These are phyloP conservation scores for Fraxinus dipetala DNA, from an alignment of 305 asterid species.

Conservation along the genomic window DNA sequence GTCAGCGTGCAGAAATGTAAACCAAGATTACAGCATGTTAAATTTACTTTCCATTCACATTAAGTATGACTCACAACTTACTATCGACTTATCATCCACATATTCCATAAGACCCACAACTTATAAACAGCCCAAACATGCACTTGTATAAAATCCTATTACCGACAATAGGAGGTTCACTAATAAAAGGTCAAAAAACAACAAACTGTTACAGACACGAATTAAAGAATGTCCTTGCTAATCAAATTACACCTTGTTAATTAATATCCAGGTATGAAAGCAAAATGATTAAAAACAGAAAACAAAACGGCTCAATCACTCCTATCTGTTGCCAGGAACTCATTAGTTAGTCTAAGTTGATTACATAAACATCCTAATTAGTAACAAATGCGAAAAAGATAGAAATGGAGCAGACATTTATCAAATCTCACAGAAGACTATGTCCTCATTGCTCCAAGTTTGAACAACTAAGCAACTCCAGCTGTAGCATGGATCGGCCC, in stretches of 20 bases:
- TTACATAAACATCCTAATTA: conserved; percentile 47
- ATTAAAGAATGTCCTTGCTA: conserved; percentile 60
- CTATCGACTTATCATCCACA: too few relatives aligned
- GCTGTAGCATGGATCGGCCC: conserved; percentile 55
- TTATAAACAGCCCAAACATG: too few relatives aligned
- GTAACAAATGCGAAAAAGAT: conserved; percentile 19
- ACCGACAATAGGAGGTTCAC: neutral
- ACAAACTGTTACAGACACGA: conserved; percentile 21
- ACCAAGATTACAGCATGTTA: too few relatives aligned
- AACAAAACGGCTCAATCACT: conserved; percentile 56
- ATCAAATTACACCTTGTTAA: conserved; percentile 35
- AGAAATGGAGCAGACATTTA: conserved; percentile 29
- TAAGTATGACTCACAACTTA: too few relatives aligned
- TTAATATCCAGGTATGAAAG: conserved; percentile 28
- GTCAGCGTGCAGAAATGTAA: too few relatives aligned
- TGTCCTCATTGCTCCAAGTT: conserved; percentile 27
- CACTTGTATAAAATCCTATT: neutral
- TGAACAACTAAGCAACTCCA: conserved; percentile 44
- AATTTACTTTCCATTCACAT: too few relatives aligned
- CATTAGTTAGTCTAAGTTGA: conserved; percentile 47
- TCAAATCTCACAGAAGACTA: neutral
- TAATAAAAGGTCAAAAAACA: neutral
- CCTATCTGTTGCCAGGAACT: conserved; percentile 31
- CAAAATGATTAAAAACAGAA: conserved; percentile 6
- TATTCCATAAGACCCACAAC: too few relatives aligned